Conservation (phyloP, 331 rosid species). For the Spiraea crenata region DNA sequence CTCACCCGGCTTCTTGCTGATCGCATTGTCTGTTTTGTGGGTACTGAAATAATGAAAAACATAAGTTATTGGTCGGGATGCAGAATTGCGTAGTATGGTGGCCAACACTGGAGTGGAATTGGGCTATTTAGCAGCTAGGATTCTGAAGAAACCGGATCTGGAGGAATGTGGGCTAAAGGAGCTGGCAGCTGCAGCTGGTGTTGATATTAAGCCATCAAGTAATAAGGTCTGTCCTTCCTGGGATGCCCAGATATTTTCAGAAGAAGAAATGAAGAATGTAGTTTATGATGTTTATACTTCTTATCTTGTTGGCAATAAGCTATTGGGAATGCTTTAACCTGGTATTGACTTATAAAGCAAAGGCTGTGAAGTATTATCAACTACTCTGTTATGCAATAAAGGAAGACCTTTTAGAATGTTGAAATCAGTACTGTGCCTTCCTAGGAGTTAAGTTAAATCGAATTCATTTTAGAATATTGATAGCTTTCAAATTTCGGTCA, state of each 20-base stretch:
- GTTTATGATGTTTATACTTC: not conserved
- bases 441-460: too few species aligned
- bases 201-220: not conserved
- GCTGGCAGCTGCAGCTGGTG: constrained; percentile 15
- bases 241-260: not conserved
- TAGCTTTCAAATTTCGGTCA: not conserved
- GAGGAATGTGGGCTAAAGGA: not conserved
- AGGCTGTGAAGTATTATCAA: too few species aligned
- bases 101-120: not conserved
- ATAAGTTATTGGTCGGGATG: too few species aligned
- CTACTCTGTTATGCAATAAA: too few species aligned
- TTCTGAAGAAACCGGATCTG: not conserved
- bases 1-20: not conserved
- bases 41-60: too few species aligned
- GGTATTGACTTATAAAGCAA: too few species aligned
- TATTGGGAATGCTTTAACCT: not conserved
- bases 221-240: not conserved
- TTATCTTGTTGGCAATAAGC: not conserved
- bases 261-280: not conserved
- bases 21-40: not conserved
- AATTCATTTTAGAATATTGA: not conserved
- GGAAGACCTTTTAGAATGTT: too few species aligned
- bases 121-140: not conserved
- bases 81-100: not conserved
- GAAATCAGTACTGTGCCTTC: too few species aligned